Evolutionary conservation across 2,329 filamentous ascomycete species (phyloP), one percentile per base, ranked within the genome.

Genomic region (Pyrenochaeta sp.): DNA sequence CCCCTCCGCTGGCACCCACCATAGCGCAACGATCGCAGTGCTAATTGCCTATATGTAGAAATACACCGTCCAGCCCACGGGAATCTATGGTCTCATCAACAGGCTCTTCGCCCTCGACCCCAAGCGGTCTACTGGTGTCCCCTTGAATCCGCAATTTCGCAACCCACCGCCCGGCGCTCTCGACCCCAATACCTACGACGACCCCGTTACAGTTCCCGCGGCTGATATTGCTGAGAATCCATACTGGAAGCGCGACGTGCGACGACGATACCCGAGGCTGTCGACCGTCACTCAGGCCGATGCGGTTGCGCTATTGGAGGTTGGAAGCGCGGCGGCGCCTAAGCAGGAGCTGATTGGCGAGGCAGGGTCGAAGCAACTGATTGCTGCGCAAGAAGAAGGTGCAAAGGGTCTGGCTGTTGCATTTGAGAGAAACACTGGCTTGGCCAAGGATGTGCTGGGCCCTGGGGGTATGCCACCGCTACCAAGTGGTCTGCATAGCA

Each of bases 241-340:
- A 32, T 96, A 97, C 82, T 99, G 92, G 92, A 96, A 96, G 84
- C 92, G 95, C 70, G 95, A 99, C 73, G 77, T 82, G 57, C 90
- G 95, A 67, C 86, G 95, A 69, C 84, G 83, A 69, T 98, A 98
- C 80, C 90, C 95, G 29, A 85, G 83, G 66, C 83, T 90, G 51
- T 94, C 90, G 71, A 87, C 91, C 40, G 85, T 99, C 58, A 88
- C 82, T 54, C 95, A 98, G 82, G 86, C 86, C 41, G 90, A 98
- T 76, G 88, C 92, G 45, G 95, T 95, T 20, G 90, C 89, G 36
- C 85, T 99, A 67, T 82, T 99, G 73, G 88, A 84, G 23, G 87
- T 98, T 39, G 95, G 95, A 63, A 97, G 89, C 78, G 89, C 89
- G 51, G 89, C 86, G 10, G 82, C 81, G 43, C 94, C 95, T 30